Evolutionary conservation across 2,329 filamentous ascomycete species (phyloP), one percentile per base, ranked within the genome.

Genomic region (Aspergillus unguis): DNA sequence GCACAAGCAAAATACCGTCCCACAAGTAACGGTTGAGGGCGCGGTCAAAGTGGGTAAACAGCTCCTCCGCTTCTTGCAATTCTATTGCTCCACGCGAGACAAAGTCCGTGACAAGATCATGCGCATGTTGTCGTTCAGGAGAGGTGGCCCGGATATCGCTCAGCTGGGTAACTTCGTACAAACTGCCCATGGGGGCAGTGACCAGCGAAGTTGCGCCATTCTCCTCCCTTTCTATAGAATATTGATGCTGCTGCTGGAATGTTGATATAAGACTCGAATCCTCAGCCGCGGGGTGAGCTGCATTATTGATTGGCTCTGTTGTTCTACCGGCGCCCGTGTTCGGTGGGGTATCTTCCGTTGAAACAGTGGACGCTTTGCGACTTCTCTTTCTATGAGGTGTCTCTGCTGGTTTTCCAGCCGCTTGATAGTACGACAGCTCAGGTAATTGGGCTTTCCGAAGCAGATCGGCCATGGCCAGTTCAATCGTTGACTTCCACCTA

Each of bases 21-120:
- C 68, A 73, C 29, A 69, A 55, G 55, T 71, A 73, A 32, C 65
- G 70, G 50, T 73, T 72, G 17, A 76, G 66, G 29, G 73, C 68
- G 48, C 71, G 69, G 44, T 72, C 67, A 55, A 72, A 73, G 44
- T 75, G 69, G 23, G 62, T 57, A 38, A 73, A 74, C 31, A 73
- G 54, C 51, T 74, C 72, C 54, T 77, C 73, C 42, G 68, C 65
- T 53, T 75, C 71, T 52, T 73, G 67, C 44, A 75, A 60, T 57
- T 71, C 72, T 25, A 81, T 64, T 6, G 77, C 63, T 6, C 78
- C 78, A 42, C 74, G 71, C 1, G 77, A 78, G 44, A 81, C 78
- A 56, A 80, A 77, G 61, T 81, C 79, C n/a, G 67, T 71, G 51
- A 68, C 66, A 36, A 73, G 58, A 32, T 71, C 69, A 4, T 67